phyloP scores from a whole-genome alignment of 129 eudicot genomes.

The Helianthus annuus region DNA sequence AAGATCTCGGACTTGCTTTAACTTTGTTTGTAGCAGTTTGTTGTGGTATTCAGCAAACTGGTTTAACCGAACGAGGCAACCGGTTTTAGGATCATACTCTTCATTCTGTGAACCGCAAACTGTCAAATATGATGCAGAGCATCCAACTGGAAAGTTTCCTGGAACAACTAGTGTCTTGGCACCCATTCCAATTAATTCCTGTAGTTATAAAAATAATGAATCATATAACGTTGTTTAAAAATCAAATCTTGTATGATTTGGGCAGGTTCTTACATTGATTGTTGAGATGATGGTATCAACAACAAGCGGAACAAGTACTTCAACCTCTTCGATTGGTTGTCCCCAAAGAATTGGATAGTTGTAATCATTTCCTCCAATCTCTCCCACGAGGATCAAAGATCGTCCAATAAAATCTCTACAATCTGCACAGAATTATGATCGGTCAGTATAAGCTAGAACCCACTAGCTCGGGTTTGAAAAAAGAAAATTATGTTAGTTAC shows the following conservation, averaged over 20 bases:
- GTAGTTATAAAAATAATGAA: not conserved
- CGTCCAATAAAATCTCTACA: constrained; percentile 34
- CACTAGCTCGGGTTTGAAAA: not conserved
- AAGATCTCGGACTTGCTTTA: constrained; percentile 30
- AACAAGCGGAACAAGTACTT: constrained; percentile 22
- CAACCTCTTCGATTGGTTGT: constrained; percentile 19
- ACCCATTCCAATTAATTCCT: constrained; percentile 35
- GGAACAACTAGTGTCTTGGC: too few species aligned
- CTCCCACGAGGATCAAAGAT: constrained; percentile 62
- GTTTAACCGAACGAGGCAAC: constrained; percentile 42
- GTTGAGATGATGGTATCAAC: constrained; percentile 38
- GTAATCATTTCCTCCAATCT: constrained; percentile 78
- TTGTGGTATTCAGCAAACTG: constrained; percentile 45
- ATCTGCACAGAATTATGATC: constrained; percentile 30
- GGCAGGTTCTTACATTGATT: constrained; percentile 1
- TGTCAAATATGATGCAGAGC: constrained; percentile 19
- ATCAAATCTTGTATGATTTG: not conserved
- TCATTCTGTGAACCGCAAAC: constrained; percentile 8
- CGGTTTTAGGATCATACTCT: constrained; percentile 48
- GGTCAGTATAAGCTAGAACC: not conserved
- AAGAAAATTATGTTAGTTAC: constrained; percentile 1
- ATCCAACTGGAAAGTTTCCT: constrained; percentile 39
- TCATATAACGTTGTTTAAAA: not conserved
- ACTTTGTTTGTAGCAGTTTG: constrained; percentile 21
- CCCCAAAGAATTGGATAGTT: constrained; percentile 44